Evolutionary conservation across 1,139 yeast species (phyloP).

Genomic region (Pichia sp.): DNA sequence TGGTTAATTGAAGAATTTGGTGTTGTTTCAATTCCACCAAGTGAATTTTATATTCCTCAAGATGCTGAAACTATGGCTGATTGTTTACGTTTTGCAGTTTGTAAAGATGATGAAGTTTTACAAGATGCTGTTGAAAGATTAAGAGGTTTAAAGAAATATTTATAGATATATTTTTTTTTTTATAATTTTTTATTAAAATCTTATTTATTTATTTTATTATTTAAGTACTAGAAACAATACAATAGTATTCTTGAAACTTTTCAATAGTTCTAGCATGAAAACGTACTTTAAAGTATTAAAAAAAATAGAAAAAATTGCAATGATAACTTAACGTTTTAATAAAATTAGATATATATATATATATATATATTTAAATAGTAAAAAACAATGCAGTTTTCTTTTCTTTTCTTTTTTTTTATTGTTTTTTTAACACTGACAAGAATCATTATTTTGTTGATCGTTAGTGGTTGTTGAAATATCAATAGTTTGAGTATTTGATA

Average conservation of each 20-base stretch:
- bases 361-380: no score
- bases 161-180: constrained; percentile 18
- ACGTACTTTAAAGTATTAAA: neutral
- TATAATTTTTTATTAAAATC: no score
- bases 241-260: no score
- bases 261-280: no score
- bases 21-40: constrained; percentile 93
- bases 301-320: neutral
- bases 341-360: no score
- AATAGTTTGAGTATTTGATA: constrained; percentile 24
- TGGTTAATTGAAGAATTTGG: constrained; percentile 93
- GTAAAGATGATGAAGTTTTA: constrained; percentile 79
- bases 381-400: no score
- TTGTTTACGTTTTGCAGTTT: constrained; percentile 87
- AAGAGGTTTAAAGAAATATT: constrained; percentile 57
- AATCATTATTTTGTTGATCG: constrained; percentile 15
- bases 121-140: constrained; percentile 77
- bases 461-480: constrained; percentile 27
- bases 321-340: no score
- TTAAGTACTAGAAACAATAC: no score
- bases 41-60: constrained; percentile 58
- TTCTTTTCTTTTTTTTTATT: neutral
- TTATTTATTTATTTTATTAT: no score
- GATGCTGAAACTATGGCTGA: constrained; percentile 30
- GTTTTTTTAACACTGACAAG: constrained; percentile 26